These are phyloP conservation scores for Excoecaria cochinchinensis DNA, from an alignment of 345 rosid genomes.

Conservation along the genomic window DNA sequence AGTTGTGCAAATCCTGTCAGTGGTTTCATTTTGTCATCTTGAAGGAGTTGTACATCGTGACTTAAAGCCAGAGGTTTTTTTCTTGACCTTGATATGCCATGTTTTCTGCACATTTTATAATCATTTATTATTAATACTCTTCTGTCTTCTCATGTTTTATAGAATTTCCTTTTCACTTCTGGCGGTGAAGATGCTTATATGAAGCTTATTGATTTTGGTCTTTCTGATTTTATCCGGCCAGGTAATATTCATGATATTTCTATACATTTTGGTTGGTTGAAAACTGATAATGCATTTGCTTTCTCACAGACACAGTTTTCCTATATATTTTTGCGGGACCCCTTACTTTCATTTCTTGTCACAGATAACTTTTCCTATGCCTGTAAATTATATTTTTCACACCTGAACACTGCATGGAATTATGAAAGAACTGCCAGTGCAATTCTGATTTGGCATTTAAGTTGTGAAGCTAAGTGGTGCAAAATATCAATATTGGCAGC, in stretches of 20 bases:
- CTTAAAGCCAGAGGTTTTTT: slow-evolving; percentile 85
- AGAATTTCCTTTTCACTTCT: slow-evolving; percentile 91
- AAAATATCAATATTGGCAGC: background rate
- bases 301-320: background rate
- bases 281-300: background rate
- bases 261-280: background rate
- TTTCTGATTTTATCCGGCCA: slow-evolving; percentile 77
- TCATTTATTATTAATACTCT: slow-evolving; percentile 16
- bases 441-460: background rate
- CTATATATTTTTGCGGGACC: background rate
- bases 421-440: background rate
- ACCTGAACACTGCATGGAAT: background rate
- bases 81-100: slow-evolving; percentile 4
- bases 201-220: slow-evolving; percentile 96
- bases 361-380: background rate
- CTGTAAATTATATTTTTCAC: background rate
- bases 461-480: background rate
- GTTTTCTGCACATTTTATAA: background rate
- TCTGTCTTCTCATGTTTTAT: slow-evolving; percentile 23
- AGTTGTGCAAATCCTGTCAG: slow-evolving; percentile 71
- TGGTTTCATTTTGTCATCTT: slow-evolving; percentile 89
- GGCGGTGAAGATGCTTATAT: slow-evolving; percentile 72
- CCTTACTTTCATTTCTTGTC: background rate
- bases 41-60: slow-evolving; percentile 99
- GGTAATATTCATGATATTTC: slow-evolving; percentile 38